Evolutionary conservation across 768 basidiomycete genomes (phyloP).

Genomic region (Hypholoma fasciculare): DNA sequence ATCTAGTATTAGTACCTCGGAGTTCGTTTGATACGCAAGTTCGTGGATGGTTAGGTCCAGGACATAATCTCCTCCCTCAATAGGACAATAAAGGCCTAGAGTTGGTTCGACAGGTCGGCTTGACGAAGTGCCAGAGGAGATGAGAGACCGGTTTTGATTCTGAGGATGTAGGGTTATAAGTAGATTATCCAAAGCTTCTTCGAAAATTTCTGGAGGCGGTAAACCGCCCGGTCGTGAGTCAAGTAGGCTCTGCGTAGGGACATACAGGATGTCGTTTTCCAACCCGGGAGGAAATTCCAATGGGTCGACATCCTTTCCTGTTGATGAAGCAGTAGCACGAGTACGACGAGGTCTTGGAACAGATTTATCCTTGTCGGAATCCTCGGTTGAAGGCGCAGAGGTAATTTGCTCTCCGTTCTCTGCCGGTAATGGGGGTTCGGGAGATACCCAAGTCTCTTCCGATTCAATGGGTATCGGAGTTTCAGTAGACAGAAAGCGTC

Average conservation of each 20-base stretch:
- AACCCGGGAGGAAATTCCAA: constrained; percentile 52
- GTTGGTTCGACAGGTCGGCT: constrained; percentile 73
- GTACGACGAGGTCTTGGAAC: constrained; percentile 36
- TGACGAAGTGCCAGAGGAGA: constrained; percentile 38
- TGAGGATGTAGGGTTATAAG: constrained; percentile 80
- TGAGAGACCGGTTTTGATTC: constrained; percentile 73
- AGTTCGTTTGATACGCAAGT: constrained; percentile 67
- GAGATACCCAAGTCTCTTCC: constrained; percentile 7
- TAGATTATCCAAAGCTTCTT: constrained; percentile 75
- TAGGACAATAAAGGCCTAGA: constrained; percentile 84
- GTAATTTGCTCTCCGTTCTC: constrained; percentile 10
- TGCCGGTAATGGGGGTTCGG: constrained; percentile 11
- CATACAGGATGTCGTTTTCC: constrained; percentile 63
- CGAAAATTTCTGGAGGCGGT: constrained; percentile 74
- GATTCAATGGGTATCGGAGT: constrained; percentile 14
- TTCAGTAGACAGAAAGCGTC: constrained; percentile 14
- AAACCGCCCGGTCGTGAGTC: constrained; percentile 34
- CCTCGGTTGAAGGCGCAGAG: constrained; percentile 31
- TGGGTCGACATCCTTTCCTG: constrained; percentile 38
- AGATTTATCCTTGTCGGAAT: constrained; percentile 36
- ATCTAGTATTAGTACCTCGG: constrained; percentile 87
- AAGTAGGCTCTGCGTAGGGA: constrained; percentile 42
- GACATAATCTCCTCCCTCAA: constrained; percentile 81
- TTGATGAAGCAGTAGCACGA: constrained; percentile 26
- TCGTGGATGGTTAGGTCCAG: constrained; percentile 79